Percentiles rank a stretch among this genome's conserved stretches.
phyloP scores from a whole-genome alignment of 768 basidiomycete genomes.

The Lactarius vividus region DNA sequence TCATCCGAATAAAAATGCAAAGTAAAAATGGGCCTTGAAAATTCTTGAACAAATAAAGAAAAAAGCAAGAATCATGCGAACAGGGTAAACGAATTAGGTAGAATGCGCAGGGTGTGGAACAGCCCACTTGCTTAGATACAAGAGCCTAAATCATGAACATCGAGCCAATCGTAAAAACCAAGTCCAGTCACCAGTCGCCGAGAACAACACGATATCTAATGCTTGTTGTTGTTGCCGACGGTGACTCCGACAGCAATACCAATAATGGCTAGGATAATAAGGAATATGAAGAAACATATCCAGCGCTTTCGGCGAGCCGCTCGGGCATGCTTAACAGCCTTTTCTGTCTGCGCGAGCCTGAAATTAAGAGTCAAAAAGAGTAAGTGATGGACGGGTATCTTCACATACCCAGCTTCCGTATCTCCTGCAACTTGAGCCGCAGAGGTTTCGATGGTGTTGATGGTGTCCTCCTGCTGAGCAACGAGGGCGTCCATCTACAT shows the following conservation, averaged over 20 bases:
- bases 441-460: constrained; percentile 59
- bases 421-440: constrained; percentile 64
- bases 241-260: constrained; percentile 56
- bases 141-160: constrained; percentile 19
- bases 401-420: constrained; percentile 65
- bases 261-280: constrained; percentile 55
- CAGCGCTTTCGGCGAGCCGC: constrained; percentile 77
- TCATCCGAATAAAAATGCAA: not conserved
- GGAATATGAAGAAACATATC: constrained; percentile 73
- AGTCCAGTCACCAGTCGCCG: not conserved
- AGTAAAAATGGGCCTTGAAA: not conserved
- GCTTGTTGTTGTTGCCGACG: constrained; percentile 25
- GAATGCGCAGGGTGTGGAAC: constrained; percentile 9
- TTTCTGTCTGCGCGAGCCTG: constrained; percentile 60
- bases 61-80: not conserved
- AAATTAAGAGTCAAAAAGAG: constrained; percentile 1
- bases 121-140: constrained; percentile 6
- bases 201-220: constrained; percentile 16
- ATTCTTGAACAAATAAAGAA: not conserved
- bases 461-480: constrained; percentile 75
- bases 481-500: constrained; percentile 74
- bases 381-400: not conserved
- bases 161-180: constrained; percentile 13
- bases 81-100: constrained; percentile 14
- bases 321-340: constrained; percentile 66